Conservation (phyloP, 257 asterid genomes). For the Nicotiana attenuata region DNA sequence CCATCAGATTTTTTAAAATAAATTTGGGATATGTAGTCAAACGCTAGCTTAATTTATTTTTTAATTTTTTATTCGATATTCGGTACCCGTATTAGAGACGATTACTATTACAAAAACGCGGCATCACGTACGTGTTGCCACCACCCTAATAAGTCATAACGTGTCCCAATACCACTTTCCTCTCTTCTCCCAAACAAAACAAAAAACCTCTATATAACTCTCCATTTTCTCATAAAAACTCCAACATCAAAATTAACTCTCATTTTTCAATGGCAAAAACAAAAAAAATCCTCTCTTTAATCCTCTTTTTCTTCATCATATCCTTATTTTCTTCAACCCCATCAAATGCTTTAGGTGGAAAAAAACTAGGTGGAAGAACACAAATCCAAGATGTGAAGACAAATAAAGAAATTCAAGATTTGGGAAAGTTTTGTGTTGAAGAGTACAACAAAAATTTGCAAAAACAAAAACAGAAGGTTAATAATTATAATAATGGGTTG, state of each 20-base stretch:
- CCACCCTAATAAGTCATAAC: background rate
- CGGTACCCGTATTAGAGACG: rapidly evolving
- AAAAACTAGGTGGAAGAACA: slow-evolving; percentile 10
- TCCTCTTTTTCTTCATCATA: background rate
- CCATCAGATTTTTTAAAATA: no score
- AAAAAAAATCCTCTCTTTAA: background rate
- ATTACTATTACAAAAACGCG: slow-evolving; percentile 1
- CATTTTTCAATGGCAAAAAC: background rate
- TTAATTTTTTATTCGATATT: no score
- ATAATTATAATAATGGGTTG: background rate
- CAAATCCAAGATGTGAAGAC: slow-evolving; percentile 9
- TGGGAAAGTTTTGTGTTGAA: slow-evolving; percentile 12
- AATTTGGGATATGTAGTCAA: no score
- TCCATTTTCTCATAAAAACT: background rate
- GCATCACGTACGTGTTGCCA: slow-evolving; percentile 4
- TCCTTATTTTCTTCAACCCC: background rate
- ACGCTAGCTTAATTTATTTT: no score
- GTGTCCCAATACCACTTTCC: background rate
- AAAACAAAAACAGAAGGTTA: slow-evolving; percentile 11
- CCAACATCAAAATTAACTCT: background rate
- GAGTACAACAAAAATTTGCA: slow-evolving; percentile 33
- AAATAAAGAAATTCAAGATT: slow-evolving; percentile 13
- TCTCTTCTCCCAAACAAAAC: no score
- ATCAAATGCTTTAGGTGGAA: background rate
- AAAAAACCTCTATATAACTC: background rate